phyloP scores from a whole-genome alignment of 306 rosid species.

The Begonia peltatifolia region DNA sequence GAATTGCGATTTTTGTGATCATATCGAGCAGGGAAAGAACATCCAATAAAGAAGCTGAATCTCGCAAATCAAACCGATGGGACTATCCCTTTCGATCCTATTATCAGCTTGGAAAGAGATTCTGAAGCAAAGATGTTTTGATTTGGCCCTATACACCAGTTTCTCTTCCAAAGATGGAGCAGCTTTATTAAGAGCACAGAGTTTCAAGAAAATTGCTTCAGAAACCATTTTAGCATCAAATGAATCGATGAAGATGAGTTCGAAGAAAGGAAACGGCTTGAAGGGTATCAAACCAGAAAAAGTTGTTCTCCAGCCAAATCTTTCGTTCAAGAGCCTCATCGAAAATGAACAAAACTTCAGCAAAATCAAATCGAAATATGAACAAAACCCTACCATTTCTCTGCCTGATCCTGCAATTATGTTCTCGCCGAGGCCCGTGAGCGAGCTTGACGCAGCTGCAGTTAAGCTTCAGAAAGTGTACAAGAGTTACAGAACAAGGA shows the following conservation, averaged over 20 bases:
- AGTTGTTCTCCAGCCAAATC: slow-evolving; percentile 27
- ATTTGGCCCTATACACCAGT: slow-evolving; percentile 13
- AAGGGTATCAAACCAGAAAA: slow-evolving; percentile 36
- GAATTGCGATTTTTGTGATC: too few relatives aligned
- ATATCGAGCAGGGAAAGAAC: background rate
- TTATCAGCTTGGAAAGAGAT: slow-evolving; percentile 46
- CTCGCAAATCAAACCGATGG: slow-evolving; percentile 17
- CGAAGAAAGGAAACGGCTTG: slow-evolving; percentile 18
- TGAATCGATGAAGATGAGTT: slow-evolving; percentile 13
- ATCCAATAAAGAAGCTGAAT: background rate
- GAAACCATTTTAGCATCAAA: slow-evolving; percentile 16
- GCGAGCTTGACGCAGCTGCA: slow-evolving; percentile 56
- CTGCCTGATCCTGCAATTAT: slow-evolving; percentile 36
- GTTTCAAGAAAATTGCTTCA: slow-evolving; percentile 41
- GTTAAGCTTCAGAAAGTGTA: slow-evolving; percentile 58
- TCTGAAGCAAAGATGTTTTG: slow-evolving; percentile 16
- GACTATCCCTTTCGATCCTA: slow-evolving; percentile 43
- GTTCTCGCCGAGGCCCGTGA: slow-evolving; percentile 42
- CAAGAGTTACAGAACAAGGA: slow-evolving; percentile 56
- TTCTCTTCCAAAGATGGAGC: slow-evolving; percentile 33
- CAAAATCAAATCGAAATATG: slow-evolving; percentile 21
- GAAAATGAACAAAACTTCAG: slow-evolving; percentile 9
- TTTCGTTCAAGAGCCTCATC: slow-evolving; percentile 28
- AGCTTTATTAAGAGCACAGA: slow-evolving; percentile 27
- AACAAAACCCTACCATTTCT: slow-evolving; percentile 29